Evolutionary conservation across 2,329 filamentous ascomycete genomes (phyloP).

Genomic region (Colletotrichum sp.): DNA sequence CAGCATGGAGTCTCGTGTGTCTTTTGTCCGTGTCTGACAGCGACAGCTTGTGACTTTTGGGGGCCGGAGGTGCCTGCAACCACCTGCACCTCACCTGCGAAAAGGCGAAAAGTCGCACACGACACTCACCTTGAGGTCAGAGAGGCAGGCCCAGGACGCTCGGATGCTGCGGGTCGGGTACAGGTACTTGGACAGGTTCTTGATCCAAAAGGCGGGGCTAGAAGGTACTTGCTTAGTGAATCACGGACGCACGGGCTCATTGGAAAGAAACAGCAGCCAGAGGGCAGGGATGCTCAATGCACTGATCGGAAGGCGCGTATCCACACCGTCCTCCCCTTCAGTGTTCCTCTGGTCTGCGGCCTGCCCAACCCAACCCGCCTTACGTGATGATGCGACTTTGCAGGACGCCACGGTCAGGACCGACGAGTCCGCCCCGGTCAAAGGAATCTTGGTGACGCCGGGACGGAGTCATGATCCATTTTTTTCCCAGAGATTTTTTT

Average conservation of each 20-base stretch:
- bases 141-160: not conserved
- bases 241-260: not conserved
- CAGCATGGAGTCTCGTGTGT: not conserved
- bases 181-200: constrained; percentile 5
- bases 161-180: constrained; percentile 19
- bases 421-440: not conserved
- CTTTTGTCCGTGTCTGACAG: not conserved
- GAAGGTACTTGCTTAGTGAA: not conserved
- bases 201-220: not conserved
- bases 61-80: not conserved
- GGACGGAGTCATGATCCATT: constrained; percentile 1
- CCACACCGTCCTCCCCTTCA: not conserved
- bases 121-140: not conserved
- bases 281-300: not conserved
- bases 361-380: not conserved
- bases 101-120: not conserved
- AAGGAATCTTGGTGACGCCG: not conserved
- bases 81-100: not conserved
- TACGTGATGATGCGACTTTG: constrained; percentile 19
- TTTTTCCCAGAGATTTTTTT: constrained; percentile 2
- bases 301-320: not conserved
- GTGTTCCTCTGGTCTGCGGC: not conserved
- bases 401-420: not conserved
- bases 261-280: not conserved
- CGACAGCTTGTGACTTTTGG: not conserved